Base-by-base conservation (phyloP, 495 filamentous ascomycete species). In the Xylaria scruposa region DNA sequence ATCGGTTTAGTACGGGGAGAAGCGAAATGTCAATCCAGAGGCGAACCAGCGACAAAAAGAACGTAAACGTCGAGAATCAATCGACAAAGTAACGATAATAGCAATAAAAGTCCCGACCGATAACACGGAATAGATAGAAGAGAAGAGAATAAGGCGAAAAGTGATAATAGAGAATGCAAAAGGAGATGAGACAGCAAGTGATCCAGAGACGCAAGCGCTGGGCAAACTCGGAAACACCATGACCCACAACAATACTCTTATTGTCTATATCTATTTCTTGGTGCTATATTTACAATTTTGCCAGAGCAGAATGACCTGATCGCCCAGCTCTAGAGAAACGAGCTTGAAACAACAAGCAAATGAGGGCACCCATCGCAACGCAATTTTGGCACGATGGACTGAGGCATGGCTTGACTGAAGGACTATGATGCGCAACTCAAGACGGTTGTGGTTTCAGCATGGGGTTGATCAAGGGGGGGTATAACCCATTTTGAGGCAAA, bases 131-230 rank as follows among this genome's bases (percentile, higher is more conserved):
- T 51, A 59, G 67, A 38, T 38, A 53, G 64, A 33, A 67, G 31
- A 67, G 17, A 68, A 68, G 66, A 71, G 71, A 73, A 78, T 51
- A 75, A 76, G 75, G 78, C 70, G 29, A 77, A 78, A 79, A 75
- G 40, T 21, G 74, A 76, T 79, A 80, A 76, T 78, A 79, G 73
- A 76, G 78, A 76, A 82, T 81, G 80, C 80, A 77, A 83, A 83
- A 83, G 68, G 73, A 63, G 69, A 76, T 72, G 71, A 75, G 76
- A 76, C 56, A 75, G 75, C 74, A 77, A 75, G 67, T 73, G 73
- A 70, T 67, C 70, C 70, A 31, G 58, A 63, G 58, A 73, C 53
- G 53, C 53, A 58, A 68, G 67, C 51, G 38, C 67, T 19, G 19
- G 38, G 21, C 38, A 47, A 26, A 9, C 17, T 68, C 38, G 64